These are phyloP conservation scores for Aegilops speltoides DNA, from an alignment of 176 grass and related monocot genomes.

Conservation along the genomic window DNA sequence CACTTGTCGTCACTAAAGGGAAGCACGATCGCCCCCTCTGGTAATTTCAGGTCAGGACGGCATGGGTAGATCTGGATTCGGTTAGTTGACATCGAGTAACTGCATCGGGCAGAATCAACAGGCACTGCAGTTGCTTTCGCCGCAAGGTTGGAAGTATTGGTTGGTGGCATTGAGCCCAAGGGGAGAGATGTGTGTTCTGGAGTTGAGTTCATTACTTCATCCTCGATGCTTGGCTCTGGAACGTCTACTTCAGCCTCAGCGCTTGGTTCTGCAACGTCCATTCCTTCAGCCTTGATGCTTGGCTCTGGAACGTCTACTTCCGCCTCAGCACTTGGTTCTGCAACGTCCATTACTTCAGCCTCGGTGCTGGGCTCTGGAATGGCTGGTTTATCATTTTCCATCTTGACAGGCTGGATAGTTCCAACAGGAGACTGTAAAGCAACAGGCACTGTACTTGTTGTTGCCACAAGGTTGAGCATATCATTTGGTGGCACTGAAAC, in stretches of 20 bases:
- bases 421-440: neutral
- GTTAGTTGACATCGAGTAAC: slow-evolving; percentile 40
- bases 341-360: slow-evolving; percentile 11
- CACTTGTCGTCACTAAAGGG: slow-evolving; percentile 59
- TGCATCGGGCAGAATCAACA: neutral
- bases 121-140: neutral
- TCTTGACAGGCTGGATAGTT: neutral
- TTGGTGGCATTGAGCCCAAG: neutral
- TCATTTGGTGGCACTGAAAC: neutral
- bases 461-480: neutral
- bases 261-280: neutral
- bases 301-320: neutral
- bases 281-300: neutral
- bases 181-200: neutral
- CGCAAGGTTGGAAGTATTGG: neutral
- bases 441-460: neutral
- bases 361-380: slow-evolving; percentile 26
- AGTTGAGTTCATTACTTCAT: slow-evolving; percentile 8
- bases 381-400: neutral
- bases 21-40: slow-evolving; percentile 48
- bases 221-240: slow-evolving; percentile 16
- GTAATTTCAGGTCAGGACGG: slow-evolving; percentile 34
- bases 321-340: neutral
- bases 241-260: neutral
- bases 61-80: slow-evolving; percentile 44